These are phyloP conservation scores for Drechslerella stenobrocha DNA, from an alignment of 2,329 filamentous ascomycete genomes.

Conservation along the genomic window DNA sequence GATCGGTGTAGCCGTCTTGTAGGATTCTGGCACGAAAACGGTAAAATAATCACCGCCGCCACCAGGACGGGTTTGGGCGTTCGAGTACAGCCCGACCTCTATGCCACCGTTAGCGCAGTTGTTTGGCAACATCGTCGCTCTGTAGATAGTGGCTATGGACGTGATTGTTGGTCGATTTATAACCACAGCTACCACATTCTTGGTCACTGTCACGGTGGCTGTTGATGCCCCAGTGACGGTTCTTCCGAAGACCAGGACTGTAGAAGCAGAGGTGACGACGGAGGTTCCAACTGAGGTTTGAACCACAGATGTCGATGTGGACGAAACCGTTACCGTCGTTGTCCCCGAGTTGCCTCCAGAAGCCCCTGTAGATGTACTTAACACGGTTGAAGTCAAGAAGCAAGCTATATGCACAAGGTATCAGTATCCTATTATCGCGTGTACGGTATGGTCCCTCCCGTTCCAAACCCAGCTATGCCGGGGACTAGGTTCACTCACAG, in stretches of 20 bases:
- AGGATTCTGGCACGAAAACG: slow-evolving; percentile 2
- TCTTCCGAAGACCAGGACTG: neutral
- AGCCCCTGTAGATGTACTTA: too few species aligned
- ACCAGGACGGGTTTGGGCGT: slow-evolving; percentile 7
- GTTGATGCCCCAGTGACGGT: slow-evolving; percentile 1
- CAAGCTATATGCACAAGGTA: too few species aligned
- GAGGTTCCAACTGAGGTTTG: neutral
- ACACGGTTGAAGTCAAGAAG: slow-evolving; percentile 21
- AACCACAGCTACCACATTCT: neutral
- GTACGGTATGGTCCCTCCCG: too few species aligned
- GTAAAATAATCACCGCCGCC: neutral
- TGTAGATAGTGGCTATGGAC: neutral
- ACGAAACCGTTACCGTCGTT: slow-evolving; percentile 6
- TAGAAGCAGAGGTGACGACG: neutral
- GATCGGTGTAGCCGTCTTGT: slow-evolving; percentile 5
- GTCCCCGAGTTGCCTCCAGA: too few species aligned
- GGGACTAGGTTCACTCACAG: neutral
- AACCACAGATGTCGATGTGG: slow-evolving; percentile 1
- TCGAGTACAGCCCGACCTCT: slow-evolving; percentile 22
- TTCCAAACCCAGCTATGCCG: too few species aligned
- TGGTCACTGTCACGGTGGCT: neutral
- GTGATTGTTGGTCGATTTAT: neutral
- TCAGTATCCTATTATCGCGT: too few species aligned
- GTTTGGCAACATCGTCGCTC: neutral
- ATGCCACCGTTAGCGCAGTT: slow-evolving; percentile 6